Evolutionary conservation across 1,284 basidiomycete species (phyloP), one percentile per base, ranked within the genome.

Genomic region (Naganishia sp.): DNA sequence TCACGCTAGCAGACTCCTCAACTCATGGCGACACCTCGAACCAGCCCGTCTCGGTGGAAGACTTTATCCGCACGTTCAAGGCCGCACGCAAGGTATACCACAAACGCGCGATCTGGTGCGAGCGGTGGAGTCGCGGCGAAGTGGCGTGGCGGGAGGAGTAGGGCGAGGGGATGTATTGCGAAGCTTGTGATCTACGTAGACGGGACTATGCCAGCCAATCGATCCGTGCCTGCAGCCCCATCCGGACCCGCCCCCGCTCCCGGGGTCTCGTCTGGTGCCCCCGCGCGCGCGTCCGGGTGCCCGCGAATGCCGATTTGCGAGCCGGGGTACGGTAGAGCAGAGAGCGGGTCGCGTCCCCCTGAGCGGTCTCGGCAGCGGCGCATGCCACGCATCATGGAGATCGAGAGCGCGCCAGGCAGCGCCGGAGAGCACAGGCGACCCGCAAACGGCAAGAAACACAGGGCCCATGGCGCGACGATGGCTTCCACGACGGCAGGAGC

Each of bases 31-130:
- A 25, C 18, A 2, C n/a, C 13, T 21, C 16, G 15, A 25, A 7
- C 15, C 16, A 28, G 28, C 50, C 72, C 60, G 74, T 72, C 46
- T 71, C 77, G 10, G 84, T 94, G 25, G 93, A 95, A 69, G 87
- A 89, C 53, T 97, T 96, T 71, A 86, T 94, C 55, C 86, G 83
- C 73, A 87, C 92, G 75, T 95, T 93, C 82, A 92, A 88, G 75
- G 90, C 92, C 63, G 78, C 88, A 48, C 81, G 93, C 71, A 93
- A 91, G 80, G 83, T 85, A 18, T 95, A 93, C 77, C 93, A 96
- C 77, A 94, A 94, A 77, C 84, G 93, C 33, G 87, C 87, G 3
- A 88, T 94, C 76, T 94, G 90, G 89, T 86, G 87, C 21, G 90
- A 93, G 73, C 84, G 89, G 72, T 94, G 92, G 90, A 82, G 86